A percentile compares a stretch with the other conserved stretches of the same genome.
Conservation (phyloP, 164 flowering plant genomes). For the Akebia trifoliata region DNA sequence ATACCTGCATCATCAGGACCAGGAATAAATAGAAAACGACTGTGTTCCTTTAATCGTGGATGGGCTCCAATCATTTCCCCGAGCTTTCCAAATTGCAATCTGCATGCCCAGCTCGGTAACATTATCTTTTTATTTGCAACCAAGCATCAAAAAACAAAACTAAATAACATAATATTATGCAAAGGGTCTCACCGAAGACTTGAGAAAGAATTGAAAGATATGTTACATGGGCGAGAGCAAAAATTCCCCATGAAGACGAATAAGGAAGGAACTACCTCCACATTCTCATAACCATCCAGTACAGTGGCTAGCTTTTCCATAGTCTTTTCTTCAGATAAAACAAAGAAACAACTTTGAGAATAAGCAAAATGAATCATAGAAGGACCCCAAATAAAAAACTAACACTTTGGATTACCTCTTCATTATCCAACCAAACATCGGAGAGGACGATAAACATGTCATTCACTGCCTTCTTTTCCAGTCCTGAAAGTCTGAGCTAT, state of each 20-base stretch:
- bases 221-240: constrained; percentile 87
- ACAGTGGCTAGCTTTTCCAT: constrained; percentile 73
- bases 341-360: constrained; percentile 5
- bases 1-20: constrained; percentile 96
- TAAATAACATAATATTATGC: background rate
- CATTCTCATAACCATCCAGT: constrained; percentile 76
- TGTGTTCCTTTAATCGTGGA: constrained; percentile 63
- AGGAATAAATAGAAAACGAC: constrained; percentile 84
- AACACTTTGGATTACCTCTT: constrained; percentile 64
- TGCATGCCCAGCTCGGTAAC: constrained; percentile 25
- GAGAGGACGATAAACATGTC: constrained; percentile 94
- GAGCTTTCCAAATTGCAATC: constrained; percentile 79
- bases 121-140: background rate
- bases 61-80: constrained; percentile 76
- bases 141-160: background rate
- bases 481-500: constrained; percentile 62
- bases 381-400: background rate
- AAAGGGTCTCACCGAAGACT: constrained; percentile 56
- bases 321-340: constrained; percentile 59
- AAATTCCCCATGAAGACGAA: constrained; percentile 98
- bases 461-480: constrained; percentile 78
- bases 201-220: constrained; percentile 70
- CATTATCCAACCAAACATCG: constrained; percentile 83
- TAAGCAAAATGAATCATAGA: constrained; percentile 3
- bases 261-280: constrained; percentile 87